A percentile compares a stretch with the other conserved stretches of the same genome.
phyloP scores from a whole-genome alignment of 495 filamentous ascomycete genomes.

The Hypoxylon cercidicola region DNA sequence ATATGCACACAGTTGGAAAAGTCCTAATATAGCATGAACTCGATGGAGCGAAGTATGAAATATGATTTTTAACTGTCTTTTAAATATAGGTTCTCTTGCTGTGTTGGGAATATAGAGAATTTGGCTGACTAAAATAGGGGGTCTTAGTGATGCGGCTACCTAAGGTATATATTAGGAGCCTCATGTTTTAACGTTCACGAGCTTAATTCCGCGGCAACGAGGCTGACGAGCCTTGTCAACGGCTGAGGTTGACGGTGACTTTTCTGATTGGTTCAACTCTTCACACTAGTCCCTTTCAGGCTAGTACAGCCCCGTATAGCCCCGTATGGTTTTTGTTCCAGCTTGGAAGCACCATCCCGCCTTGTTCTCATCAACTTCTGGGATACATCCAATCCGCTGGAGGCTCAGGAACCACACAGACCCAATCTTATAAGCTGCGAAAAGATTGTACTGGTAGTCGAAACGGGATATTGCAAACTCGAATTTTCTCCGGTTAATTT shows the following conservation, averaged over 20 bases:
- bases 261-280: constrained; percentile 23
- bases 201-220: neutral
- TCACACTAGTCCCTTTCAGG: neutral
- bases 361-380: constrained; percentile 14
- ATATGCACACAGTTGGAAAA: constrained; percentile 4
- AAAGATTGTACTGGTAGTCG: neutral
- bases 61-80: neutral
- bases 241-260: constrained; percentile 16
- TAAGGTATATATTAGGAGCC: neutral
- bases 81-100: neutral
- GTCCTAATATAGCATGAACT: constrained; percentile 2
- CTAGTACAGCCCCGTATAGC: constrained; percentile 11
- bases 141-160: too few relatives aligned
- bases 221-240: constrained; percentile 29
- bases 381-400: constrained; percentile 4
- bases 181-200: constrained; percentile 9
- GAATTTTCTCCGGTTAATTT: constrained; percentile 13
- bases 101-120: too few relatives aligned
- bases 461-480: neutral
- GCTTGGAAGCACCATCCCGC: constrained; percentile 4
- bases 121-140: too few relatives aligned
- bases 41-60: neutral
- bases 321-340: neutral
- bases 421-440: neutral
- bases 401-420: constrained; percentile 18